Evolutionary conservation across 306 rosid species (phyloP).

Genomic region (Gleditsia sinensis): DNA sequence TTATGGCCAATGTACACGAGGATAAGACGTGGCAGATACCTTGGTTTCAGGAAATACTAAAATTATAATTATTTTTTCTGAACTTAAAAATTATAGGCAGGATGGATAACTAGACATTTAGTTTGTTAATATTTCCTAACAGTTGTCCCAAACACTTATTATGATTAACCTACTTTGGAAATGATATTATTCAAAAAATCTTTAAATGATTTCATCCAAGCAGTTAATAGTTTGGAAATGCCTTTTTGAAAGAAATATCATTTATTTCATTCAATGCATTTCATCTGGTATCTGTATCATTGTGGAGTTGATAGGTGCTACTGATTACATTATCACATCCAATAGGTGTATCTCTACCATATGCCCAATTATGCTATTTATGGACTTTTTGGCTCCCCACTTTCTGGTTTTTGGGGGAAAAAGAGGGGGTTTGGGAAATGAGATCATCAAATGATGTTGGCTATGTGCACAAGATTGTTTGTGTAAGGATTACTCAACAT

Average conservation of each 20-base stretch:
- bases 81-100: not conserved
- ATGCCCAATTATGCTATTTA: slow-evolving; percentile 14
- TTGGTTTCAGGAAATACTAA: not conserved
- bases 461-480: not conserved
- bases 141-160: not conserved
- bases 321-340: slow-evolving; percentile 20
- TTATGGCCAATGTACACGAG: not conserved
- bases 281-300: slow-evolving; percentile 16
- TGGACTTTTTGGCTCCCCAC: slow-evolving; percentile 3
- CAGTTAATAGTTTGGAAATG: slow-evolving; percentile 2
- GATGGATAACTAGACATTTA: not conserved
- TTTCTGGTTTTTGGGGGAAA: not conserved
- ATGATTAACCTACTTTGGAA: not conserved
- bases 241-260: slow-evolving; percentile 5
- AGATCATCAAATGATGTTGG: not conserved
- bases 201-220: not conserved
- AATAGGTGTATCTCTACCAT: not conserved
- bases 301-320: slow-evolving; percentile 2
- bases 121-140: not conserved
- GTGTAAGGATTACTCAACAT: not conserved
- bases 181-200: not conserved
- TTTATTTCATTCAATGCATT: slow-evolving; percentile 4
- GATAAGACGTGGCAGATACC: not conserved
- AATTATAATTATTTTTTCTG: not conserved
- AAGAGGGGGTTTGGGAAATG: not conserved